These are phyloP conservation scores for Murraya paniculata DNA, from an alignment of 345 rosid genomes.

Conservation along the genomic window DNA sequence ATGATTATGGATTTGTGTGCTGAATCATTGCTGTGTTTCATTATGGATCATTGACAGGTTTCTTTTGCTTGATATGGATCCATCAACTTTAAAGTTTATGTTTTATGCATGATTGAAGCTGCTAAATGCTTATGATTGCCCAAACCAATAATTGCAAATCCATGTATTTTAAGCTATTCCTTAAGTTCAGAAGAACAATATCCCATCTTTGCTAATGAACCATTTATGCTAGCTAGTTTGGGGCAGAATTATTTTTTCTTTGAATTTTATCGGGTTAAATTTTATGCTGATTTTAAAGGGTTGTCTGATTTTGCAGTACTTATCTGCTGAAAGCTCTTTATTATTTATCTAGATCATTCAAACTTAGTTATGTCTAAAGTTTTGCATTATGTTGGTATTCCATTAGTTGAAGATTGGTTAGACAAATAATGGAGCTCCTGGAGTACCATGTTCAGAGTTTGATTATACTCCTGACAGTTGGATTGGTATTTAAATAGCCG, in stretches of 20 bases:
- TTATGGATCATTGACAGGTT: neutral
- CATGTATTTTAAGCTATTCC: neutral
- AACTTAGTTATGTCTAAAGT: neutral
- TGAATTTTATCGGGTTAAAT: neutral
- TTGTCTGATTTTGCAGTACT: neutral
- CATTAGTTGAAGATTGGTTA: neutral
- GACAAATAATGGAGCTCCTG: neutral
- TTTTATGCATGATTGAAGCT: neutral
- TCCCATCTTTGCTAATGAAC: neutral
- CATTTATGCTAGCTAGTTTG: neutral
- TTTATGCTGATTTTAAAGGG: neutral
- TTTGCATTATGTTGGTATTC: neutral
- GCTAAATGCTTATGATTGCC: neutral
- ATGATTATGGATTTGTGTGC: conserved; percentile 1
- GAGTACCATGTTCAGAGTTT: neutral
- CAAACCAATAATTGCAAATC: neutral
- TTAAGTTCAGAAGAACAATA: neutral
- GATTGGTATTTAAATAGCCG: neutral
- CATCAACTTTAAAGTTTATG: neutral
- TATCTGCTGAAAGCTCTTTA: neutral
- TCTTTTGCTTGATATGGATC: conserved; percentile 8
- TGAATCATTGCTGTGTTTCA: neutral
- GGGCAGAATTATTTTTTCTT: neutral
- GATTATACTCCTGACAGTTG: neutral
- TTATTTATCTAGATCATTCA: neutral